Evolutionary conservation across 179 eudicot genomes (phyloP).

Genomic region (Spinacia oleracea): DNA sequence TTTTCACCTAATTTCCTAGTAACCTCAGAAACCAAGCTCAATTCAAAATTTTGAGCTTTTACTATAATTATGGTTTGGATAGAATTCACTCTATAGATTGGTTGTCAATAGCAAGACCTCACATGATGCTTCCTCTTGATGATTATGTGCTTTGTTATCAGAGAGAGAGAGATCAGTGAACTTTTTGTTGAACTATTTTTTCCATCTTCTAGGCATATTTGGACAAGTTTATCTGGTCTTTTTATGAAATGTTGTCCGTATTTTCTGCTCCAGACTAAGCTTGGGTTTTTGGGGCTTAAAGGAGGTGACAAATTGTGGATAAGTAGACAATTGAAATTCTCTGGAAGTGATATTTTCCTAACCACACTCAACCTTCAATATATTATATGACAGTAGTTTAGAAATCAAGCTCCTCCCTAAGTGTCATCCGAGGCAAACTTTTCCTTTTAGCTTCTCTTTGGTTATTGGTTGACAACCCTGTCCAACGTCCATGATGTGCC

Average conservation of each 20-base stretch:
- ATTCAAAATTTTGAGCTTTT: background rate
- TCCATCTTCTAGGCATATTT: background rate
- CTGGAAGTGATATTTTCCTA: background rate
- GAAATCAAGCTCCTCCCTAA: background rate
- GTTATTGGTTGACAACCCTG: background rate
- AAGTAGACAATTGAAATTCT: background rate
- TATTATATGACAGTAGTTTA: background rate
- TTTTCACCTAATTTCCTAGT: background rate
- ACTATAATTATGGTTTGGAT: background rate
- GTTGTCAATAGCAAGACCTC: background rate
- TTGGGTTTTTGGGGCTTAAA: background rate
- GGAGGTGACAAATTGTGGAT: background rate
- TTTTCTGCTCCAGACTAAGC: background rate
- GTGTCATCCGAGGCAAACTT: background rate
- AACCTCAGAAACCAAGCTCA: background rate
- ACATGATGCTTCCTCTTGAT: background rate
- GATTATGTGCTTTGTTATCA: background rate
- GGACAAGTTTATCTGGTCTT: constrained; percentile 5
- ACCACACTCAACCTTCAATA: background rate
- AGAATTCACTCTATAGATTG: background rate
- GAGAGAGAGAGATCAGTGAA: background rate
- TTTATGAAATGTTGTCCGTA: background rate
- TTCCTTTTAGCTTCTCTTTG: background rate
- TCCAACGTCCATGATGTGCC: background rate
- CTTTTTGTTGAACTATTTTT: background rate